Percentiles rank a stretch among this genome's conserved stretches.
Evolutionary conservation across 176 grass and related monocot species (phyloP).

Genomic region (Dactylis glomerata): DNA sequence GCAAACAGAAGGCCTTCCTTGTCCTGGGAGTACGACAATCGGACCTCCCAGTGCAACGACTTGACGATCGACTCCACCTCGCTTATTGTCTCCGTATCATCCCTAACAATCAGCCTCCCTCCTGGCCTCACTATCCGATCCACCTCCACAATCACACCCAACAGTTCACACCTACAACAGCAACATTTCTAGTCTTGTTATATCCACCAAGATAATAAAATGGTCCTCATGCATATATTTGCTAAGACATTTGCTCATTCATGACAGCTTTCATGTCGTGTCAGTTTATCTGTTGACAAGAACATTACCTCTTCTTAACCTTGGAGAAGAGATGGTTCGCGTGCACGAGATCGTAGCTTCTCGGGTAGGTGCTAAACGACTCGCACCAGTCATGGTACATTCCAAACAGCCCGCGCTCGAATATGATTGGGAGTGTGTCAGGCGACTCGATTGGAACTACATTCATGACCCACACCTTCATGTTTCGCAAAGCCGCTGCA

Average conservation of each 20-base stretch:
- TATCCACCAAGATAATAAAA: not conserved
- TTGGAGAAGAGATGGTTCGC: conserved; percentile 80
- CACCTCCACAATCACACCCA: conserved; percentile 65
- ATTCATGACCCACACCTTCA: conserved; percentile 93
- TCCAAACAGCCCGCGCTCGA: conserved; percentile 77
- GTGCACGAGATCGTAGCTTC: conserved; percentile 82
- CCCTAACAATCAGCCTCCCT: conserved; percentile 68
- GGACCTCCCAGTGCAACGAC: conserved; percentile 66
- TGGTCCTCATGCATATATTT: not conserved
- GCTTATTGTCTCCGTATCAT: conserved; percentile 43
- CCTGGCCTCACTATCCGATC: conserved; percentile 74
- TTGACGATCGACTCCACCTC: conserved; percentile 55
- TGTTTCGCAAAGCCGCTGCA: conserved; percentile 63
- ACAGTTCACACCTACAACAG: conserved; percentile 46
- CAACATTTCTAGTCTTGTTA: not conserved
- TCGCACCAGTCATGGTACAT: conserved; percentile 90
- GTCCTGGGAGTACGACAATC: conserved; percentile 55
- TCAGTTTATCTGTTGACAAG: not conserved
- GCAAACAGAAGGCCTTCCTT: conserved; percentile 66
- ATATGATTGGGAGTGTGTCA: conserved; percentile 78
- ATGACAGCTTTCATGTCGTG: not conserved
- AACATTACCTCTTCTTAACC: conserved; percentile 64
- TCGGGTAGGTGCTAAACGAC: conserved; percentile 84
- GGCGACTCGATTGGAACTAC: conserved; percentile 67
- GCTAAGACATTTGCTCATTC: not conserved